phyloP scores from a whole-genome alignment of 2,329 filamentous ascomycete species.

The Cladosporium phlei region DNA sequence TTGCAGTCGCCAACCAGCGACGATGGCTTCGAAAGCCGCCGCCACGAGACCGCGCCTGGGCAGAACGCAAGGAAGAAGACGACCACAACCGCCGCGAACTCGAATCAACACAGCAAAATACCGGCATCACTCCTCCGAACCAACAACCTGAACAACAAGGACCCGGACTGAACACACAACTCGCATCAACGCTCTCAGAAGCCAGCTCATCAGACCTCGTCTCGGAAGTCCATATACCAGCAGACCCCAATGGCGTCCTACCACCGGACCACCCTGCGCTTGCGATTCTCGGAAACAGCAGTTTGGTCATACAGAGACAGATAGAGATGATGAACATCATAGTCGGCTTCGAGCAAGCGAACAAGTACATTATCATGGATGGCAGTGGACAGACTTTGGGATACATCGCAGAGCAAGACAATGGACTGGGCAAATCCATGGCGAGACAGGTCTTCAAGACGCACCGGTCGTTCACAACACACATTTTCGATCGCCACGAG shows the following conservation, averaged over 20 bases:
- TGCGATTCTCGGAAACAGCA: constrained; percentile 55
- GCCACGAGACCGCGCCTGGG: constrained; percentile 16
- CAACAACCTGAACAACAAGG: constrained; percentile 16
- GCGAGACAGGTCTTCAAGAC: constrained; percentile 58
- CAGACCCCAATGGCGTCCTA: constrained; percentile 56
- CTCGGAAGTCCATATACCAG: constrained; percentile 57
- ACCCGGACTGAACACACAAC: constrained; percentile 26
- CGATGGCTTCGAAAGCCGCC: constrained; percentile 18
- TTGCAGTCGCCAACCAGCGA: constrained; percentile 14
- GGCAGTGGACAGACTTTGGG: constrained; percentile 59
- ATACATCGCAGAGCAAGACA: constrained; percentile 60
- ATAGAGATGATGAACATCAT: constrained; percentile 63
- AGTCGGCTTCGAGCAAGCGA: constrained; percentile 63
- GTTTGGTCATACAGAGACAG: constrained; percentile 58
- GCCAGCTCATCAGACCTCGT: constrained; percentile 47
- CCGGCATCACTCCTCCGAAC: background rate
- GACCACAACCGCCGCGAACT: background rate
- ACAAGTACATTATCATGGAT: constrained; percentile 62
- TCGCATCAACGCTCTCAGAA: constrained; percentile 43
- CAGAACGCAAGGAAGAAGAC: background rate
- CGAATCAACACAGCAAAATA: constrained; percentile 6
- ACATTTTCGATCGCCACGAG: constrained; percentile 59
- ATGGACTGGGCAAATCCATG: constrained; percentile 53
- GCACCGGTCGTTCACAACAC: constrained; percentile 59
- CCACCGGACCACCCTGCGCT: constrained; percentile 55